These are phyloP conservation scores for Colletotrichum coccodes DNA, from an alignment of 2,329 filamentous ascomycete species.

Conservation along the genomic window DNA sequence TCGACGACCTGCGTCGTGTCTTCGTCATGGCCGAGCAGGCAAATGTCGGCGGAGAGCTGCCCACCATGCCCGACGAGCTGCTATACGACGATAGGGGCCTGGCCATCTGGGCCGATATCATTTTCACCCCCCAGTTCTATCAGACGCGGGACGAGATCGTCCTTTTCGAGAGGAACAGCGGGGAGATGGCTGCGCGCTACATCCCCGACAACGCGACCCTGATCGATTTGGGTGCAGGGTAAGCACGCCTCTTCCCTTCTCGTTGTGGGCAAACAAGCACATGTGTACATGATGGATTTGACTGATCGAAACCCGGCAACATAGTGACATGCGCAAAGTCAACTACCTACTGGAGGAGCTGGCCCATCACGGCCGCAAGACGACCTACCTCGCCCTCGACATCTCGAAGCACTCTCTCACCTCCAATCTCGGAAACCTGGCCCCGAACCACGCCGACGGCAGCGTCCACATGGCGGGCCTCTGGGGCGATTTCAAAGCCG, in stretches of 20 bases:
- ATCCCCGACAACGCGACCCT: slow-evolving; percentile 43
- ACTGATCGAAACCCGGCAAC: not conserved
- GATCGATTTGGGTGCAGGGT: slow-evolving; percentile 54
- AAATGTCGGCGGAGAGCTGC: slow-evolving; percentile 37
- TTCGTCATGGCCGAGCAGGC: not conserved
- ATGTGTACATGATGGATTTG: not conserved
- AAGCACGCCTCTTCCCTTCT: slow-evolving; percentile 34
- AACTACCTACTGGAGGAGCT: slow-evolving; percentile 48
- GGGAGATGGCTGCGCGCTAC: slow-evolving; percentile 44
- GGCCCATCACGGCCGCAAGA: slow-evolving; percentile 40
- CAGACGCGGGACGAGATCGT: slow-evolving; percentile 52
- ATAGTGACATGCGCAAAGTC: slow-evolving; percentile 53
- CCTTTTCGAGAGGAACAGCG: slow-evolving; percentile 47
- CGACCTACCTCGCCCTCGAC: slow-evolving; percentile 51
- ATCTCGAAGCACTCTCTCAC: slow-evolving; percentile 49
- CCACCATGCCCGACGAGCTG: slow-evolving; percentile 50
- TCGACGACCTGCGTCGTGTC: slow-evolving; percentile 37
- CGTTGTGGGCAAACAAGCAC: too few relatives aligned
- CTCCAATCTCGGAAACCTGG: slow-evolving; percentile 46
- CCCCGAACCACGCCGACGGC: slow-evolving; percentile 39
- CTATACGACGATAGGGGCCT: slow-evolving; percentile 51
- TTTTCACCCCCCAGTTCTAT: slow-evolving; percentile 51
- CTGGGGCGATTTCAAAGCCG: slow-evolving; percentile 52
- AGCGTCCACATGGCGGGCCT: slow-evolving; percentile 48
- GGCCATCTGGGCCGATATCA: slow-evolving; percentile 53